Evolutionary conservation across 1,284 basidiomycete species (phyloP), one percentile per base, ranked within the genome.

Genomic region (Ganoderma meredithae): DNA sequence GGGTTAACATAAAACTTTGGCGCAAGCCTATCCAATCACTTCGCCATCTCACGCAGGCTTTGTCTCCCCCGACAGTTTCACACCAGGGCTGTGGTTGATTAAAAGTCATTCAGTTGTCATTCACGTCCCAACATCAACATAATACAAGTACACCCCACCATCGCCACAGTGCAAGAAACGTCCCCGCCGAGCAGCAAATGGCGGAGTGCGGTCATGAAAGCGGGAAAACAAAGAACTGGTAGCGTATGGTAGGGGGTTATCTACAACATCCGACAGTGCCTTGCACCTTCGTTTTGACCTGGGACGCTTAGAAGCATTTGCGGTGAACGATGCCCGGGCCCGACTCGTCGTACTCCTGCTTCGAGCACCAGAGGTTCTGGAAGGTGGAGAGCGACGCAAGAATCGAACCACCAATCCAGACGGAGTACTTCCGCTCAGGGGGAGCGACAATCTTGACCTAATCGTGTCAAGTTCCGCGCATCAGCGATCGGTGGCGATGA

Each of bases 341-440:
- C 67, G 88, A 89, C 84, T 96, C 95, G 81, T 96, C 94, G 83
- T 95, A 95, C 82, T 94, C 93, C 79, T 96, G 93, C 86, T 96
- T 97, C 72, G 93, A 94, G 86, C 92, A 92, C 95, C 94, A 95
- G 77, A 95, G 82, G 79, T 92, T 92, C 87, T 98, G 96, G 95
- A 98, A 98, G 73, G 97, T 98, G 76, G 91, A 94, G 68, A 98
- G 90, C 68, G 96, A 98, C 47, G 96, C 95, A 69, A 98, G 87
- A 81, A 99, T 99, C 72, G 96, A 98, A 77, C 97, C 97, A 89
- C 97, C 97, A 79, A 99, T 99, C 97, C 97, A 99, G 83, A 98
- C 97, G 66, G 94, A 95, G 88, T 95, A 95, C 82, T 95, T 96
- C 78, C 95, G 86, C 85, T 97, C 95, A 56, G 95, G 95, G 65